A percentile compares a stretch with the other conserved stretches of the same genome.
Conservation (phyloP, 2,329 filamentous ascomycete species). For the Botryotinia globosa region DNA sequence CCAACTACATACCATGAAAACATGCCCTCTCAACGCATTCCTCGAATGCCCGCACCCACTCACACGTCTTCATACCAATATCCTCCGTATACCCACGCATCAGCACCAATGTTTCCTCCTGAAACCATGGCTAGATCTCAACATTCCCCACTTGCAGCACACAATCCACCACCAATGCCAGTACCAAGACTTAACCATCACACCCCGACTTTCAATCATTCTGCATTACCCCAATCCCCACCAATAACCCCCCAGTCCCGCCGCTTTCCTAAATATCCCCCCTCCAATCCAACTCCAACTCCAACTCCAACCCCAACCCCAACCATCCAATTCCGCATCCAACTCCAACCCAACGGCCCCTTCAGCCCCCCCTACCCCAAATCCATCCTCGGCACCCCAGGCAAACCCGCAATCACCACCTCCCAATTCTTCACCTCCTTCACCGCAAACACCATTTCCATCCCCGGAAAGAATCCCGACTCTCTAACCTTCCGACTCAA, state of each 20-base stretch:
- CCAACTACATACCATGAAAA: neutral
- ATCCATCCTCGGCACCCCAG: neutral
- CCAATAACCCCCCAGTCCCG: neutral
- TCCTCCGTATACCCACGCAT: neutral
- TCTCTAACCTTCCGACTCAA: neutral
- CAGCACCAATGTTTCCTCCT: neutral
- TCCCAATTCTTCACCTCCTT: neutral
- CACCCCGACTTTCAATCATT: neutral
- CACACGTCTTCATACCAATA: neutral
- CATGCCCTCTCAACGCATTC: neutral
- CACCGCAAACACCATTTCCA: neutral
- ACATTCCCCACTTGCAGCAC: neutral
- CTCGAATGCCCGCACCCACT: neutral
- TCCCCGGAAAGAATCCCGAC: too few species aligned
- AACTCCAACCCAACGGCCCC: neutral
- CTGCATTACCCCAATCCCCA: neutral
- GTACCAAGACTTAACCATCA: neutral
- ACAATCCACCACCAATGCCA: neutral
- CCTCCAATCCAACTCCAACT: neutral
- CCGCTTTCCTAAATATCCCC: too few species aligned
- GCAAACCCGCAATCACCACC: neutral
- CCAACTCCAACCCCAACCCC: neutral
- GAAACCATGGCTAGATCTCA: neutral
- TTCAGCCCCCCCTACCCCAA: neutral
- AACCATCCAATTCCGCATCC: neutral